Base-by-base conservation (phyloP, 2,329 filamentous ascomycete genomes). In the Aspergillus uvarum region DNA sequence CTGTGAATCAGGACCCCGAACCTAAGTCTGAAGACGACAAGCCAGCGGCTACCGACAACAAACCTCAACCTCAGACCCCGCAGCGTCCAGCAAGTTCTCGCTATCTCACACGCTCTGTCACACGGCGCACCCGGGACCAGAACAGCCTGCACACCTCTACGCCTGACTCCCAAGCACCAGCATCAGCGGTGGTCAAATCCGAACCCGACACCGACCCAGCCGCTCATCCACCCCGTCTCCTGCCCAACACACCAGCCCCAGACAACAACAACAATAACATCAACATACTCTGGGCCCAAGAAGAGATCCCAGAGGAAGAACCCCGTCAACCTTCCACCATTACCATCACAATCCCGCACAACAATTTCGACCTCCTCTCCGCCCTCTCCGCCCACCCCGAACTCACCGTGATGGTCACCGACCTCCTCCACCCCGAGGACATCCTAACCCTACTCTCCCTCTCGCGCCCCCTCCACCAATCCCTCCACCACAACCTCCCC, bases 361-460 rank as follows among this genome's bases (percentile, higher is more conserved):
- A 60, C 11, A 32, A 44, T 8, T 66, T 62, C 48, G 58, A 65
- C 51, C 51, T 68, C 19, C 31, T 64, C 3, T 29, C 47, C 10
- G 22, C 58, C n/a, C 48, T 72, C 38, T 19, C 64, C 6, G 29
- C 54, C 7, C 54, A 66, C 26, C 58, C 81, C 4, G 83, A 87
- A 56, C 74, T 91, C 4, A 74, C 82, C 49, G 76, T 87, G 51
- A 76, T 82, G 52, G 68, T 90, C 7, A 81, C 83, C 59, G 80
- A 81, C 64, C 78, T 83, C 59, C 80, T 91, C 21, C 71, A 74
- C 7, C 74, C 85, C 0, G 69, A 76, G 14, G 85, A 88, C 56
- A 77, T 92, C 6, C 71, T 92, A 60, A 82, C 78, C 49, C 80
- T 92, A 35, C 91, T 89, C 77, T 79, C 82, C 64, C 83, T 86